phyloP scores from a whole-genome alignment of 2,329 filamentous ascomycete genomes.

The Cadophora gregata region DNA sequence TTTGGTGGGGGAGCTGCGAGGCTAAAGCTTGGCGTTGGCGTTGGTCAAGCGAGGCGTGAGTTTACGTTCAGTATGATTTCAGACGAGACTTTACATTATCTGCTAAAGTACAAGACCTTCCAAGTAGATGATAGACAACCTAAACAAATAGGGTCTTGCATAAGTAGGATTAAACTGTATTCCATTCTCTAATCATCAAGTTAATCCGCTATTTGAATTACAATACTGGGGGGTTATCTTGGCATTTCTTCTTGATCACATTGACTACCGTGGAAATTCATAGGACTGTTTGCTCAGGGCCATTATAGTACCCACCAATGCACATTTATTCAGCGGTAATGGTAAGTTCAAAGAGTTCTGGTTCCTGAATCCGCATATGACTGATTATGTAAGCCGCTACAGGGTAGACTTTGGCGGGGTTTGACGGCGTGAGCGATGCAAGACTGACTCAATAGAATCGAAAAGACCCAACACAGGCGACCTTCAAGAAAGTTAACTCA shows the following conservation, averaged over 20 bases:
- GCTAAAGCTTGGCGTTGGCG: not conserved
- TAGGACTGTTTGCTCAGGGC: not conserved
- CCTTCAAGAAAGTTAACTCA: not conserved
- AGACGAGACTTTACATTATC: too few relatives aligned
- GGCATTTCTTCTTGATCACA: not conserved
- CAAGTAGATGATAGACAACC: too few relatives aligned
- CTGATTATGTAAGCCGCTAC: not conserved
- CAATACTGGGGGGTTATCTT: too few relatives aligned
- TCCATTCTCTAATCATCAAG: too few relatives aligned
- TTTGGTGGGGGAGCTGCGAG: constrained; percentile 5
- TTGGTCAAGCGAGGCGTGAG: not conserved
- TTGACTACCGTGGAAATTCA: not conserved
- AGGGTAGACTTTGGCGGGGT: not conserved
- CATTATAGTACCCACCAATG: not conserved
- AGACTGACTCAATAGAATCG: constrained; percentile 8
- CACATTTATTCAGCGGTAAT: not conserved
- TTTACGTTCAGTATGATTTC: too few relatives aligned
- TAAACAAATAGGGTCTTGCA: too few relatives aligned
- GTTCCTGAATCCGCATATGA: not conserved
- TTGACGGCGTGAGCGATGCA: not conserved
- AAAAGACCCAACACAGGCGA: constrained; percentile 2
- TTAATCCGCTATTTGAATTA: too few relatives aligned
- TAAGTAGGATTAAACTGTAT: too few relatives aligned
- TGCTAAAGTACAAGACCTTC: not conserved
- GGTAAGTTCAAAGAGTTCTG: not conserved